Evolutionary conservation across 108 stramenopile genomes (phyloP).

Genomic region (Cyclotella distinguenda): DNA sequence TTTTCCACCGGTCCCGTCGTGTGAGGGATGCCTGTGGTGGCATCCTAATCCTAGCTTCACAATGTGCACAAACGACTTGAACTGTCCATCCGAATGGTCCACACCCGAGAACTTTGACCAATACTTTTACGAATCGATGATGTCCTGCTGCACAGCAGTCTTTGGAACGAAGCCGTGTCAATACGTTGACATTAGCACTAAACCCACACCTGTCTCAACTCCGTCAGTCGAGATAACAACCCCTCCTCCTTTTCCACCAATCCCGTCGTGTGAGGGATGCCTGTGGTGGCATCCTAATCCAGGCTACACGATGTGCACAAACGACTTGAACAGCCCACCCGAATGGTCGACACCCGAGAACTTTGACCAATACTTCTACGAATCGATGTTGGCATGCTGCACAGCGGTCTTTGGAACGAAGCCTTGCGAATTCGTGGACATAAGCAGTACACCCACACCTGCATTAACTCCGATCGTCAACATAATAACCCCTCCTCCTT

Average conservation of each 20-base stretch:
- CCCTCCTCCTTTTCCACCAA: background rate
- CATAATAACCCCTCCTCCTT: background rate
- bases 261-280: background rate
- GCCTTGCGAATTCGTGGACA: constrained; percentile 3
- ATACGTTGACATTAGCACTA: background rate
- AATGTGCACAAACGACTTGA: too few species aligned
- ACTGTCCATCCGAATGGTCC: too few species aligned
- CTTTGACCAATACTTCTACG: constrained; percentile 7
- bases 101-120: too few species aligned
- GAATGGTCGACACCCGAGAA: constrained; percentile 5
- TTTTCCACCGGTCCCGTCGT: too few species aligned
- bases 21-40: constrained; percentile 4
- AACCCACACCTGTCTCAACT: background rate
- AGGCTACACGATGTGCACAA: constrained; percentile 1
- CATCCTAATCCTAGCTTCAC: constrained; percentile 2
- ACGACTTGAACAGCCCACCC: constrained; percentile 11
- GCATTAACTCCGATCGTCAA: background rate
- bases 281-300: constrained; percentile 2
- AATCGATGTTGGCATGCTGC: constrained; percentile 2
- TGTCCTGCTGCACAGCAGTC: background rate
- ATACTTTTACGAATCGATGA: too few species aligned
- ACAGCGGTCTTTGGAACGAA: constrained; percentile 1
- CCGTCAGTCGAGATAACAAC: background rate
- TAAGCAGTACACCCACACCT: background rate
- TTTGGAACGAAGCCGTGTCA: background rate